Conservation (phyloP, 2,329 filamentous ascomycete genomes). For the Colletotrichum musae region DNA sequence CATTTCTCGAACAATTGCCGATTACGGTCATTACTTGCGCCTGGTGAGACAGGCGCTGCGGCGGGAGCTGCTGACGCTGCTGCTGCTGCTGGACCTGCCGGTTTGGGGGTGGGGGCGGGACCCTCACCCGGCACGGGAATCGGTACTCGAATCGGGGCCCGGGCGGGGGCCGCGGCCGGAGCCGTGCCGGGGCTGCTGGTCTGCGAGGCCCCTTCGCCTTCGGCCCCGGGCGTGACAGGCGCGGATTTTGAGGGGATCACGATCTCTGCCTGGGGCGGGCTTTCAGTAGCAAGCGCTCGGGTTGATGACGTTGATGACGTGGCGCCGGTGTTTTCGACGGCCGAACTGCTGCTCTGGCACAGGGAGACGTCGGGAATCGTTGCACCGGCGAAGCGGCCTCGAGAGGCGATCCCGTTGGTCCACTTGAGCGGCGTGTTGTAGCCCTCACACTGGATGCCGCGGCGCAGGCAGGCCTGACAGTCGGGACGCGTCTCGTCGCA, state of each 20-base stretch:
- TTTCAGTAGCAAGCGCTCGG: not conserved
- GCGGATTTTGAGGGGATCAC: not conserved
- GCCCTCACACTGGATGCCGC: conserved; percentile 40
- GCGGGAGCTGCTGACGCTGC: not conserved
- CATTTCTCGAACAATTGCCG: conserved; percentile 32
- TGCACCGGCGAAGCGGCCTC: conserved; percentile 36
- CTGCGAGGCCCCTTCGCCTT: not conserved
- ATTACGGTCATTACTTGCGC: conserved; percentile 19
- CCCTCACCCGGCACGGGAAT: too few relatives aligned
- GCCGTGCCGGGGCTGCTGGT: not conserved
- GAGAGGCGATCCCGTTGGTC: conserved; percentile 40
- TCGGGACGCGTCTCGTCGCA: conserved; percentile 42
- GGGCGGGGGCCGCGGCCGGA: too few relatives aligned
- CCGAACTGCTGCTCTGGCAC: not conserved
- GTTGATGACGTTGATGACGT: conserved; percentile 6
- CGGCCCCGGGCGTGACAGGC: conserved; percentile 8
- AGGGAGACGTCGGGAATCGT: conserved; percentile 21
- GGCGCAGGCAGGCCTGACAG: conserved; percentile 34
- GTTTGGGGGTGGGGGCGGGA: not conserved
- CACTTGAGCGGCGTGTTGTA: conserved; percentile 40
- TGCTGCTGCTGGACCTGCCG: not conserved
- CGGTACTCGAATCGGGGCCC: too few relatives aligned
- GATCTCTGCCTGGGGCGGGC: too few relatives aligned
- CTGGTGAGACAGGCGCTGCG: conserved; percentile 3
- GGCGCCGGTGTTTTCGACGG: not conserved